These are phyloP conservation scores for Calycina herbarum DNA, from an alignment of 2,329 filamentous ascomycete species.

Conservation along the genomic window DNA sequence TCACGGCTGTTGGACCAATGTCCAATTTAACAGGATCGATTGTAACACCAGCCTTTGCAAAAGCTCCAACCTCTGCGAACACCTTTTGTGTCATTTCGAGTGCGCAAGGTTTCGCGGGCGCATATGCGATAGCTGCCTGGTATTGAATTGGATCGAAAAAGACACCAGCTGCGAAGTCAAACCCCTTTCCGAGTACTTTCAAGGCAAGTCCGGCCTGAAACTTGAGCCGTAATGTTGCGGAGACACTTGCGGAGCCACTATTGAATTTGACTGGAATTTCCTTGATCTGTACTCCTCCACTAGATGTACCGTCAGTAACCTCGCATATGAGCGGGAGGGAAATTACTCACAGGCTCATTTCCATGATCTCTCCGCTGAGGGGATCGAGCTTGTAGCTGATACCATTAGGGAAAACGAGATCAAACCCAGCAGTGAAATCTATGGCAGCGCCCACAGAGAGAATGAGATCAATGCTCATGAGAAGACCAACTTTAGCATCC, in stretches of 20 bases:
- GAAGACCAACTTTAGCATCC: slow-evolving; percentile 14
- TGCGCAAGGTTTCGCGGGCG: slow-evolving; percentile 7
- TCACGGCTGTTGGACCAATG: slow-evolving; percentile 16
- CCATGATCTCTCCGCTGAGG: slow-evolving; percentile 15
- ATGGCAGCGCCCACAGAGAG: slow-evolving; percentile 15
- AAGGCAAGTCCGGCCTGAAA: slow-evolving; percentile 14
- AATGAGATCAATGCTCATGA: slow-evolving; percentile 15
- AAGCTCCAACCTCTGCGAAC: slow-evolving; percentile 18
- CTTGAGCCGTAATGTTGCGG: slow-evolving; percentile 17
- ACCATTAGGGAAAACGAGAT: slow-evolving; percentile 17
- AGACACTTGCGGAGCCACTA: slow-evolving; percentile 17
- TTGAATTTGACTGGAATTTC: slow-evolving; percentile 17
- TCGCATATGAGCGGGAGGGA: neutral
- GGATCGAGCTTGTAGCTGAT: slow-evolving; percentile 17
- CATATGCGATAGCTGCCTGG: slow-evolving; percentile 16
- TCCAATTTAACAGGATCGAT: slow-evolving; percentile 12
- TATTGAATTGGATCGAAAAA: slow-evolving; percentile 23
- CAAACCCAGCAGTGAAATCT: slow-evolving; percentile 20
- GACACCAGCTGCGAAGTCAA: slow-evolving; percentile 21
- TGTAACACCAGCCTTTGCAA: slow-evolving; percentile 15
- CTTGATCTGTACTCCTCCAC: slow-evolving; percentile 12
- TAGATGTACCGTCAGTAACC: neutral
- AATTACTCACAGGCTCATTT: slow-evolving; percentile 19
- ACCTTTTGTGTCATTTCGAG: slow-evolving; percentile 19
- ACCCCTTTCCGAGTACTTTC: slow-evolving; percentile 10